Evolutionary conservation across 2,329 filamentous ascomycete genomes (phyloP), one percentile per base, ranked within the genome.

Genomic region (Trichoderma brevicompactum): DNA sequence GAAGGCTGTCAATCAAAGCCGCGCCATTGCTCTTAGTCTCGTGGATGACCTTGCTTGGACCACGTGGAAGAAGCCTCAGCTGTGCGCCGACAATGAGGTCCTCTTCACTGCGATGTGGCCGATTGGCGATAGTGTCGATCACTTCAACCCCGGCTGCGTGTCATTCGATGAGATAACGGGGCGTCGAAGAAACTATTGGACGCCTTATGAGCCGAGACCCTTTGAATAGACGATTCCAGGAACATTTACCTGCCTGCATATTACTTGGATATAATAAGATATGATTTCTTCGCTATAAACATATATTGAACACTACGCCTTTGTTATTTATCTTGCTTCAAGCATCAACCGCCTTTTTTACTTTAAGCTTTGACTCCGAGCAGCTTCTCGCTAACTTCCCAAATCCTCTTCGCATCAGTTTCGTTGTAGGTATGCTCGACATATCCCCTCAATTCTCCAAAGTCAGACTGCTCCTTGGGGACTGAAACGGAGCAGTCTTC

Each of bases 21-120:
- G 69, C 6, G 13, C 15, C 5, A 58, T 70, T 7, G 59, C 76
- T 7, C 67, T 64, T 15, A 40, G 59, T 0, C 63, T 90, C 15
- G 80, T 83, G 19, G 67, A 74, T 1, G 82, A 82, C 65, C 77
- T 90, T 2, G 78, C 79, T 7, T 90, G 88, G 88, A 81, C 84
- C 3, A 80, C 75, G 0, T 89, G 86, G 86, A 87, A 85, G 69
- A 79, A 82, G 56, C 86, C 85, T 59, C 76, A 78, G 7, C 78
- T 79, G 0, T 90, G 88, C 70, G 73, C 70, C 0, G 77, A 79
- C 7, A 79, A 85, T 50, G 82, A 89, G 73, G 74, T 87, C 2
- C 87, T 87, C 67, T 81, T 85, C 52, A 78, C 89, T n/a, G 86
- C 86, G 1, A 87, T 89, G 71, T 90, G 87, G 87, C 87, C 87